Evolutionary conservation across 73 alveolate genomes (phyloP), one percentile per base, ranked within the genome.

Genomic region (Urostyla sp.): DNA sequence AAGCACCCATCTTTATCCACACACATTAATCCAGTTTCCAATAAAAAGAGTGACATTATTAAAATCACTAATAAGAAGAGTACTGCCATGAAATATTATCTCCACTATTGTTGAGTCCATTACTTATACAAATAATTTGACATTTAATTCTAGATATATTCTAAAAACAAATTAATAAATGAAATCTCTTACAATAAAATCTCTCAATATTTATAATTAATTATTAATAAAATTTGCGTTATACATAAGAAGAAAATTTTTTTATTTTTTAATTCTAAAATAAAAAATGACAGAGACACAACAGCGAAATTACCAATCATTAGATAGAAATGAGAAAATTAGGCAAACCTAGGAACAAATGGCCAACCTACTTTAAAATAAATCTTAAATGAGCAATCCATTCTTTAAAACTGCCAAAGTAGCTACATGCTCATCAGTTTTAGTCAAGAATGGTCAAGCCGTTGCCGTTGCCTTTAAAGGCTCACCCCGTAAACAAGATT

Each of bases 391-490:
- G 31, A 59, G 76, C 34, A 40, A 59, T 59, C 76, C 76, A 30
- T 59, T 59, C 76, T 59, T 59, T 21, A 28, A 36, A 15, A 21
- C 32, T 59, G 76, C 76, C 4, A 59, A 59, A 21, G 37, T 59
- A 15, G 76, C 37, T 28, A 59, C 76, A 6, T 59, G 76, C 35
- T 59, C 76, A 5, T 15, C 32, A 36, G 76, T 59, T 18, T 35
- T 59, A 32, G 76, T 59, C 32, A 59, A 59, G 55, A 59, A 59
- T 59, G 76, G 76, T 6, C 35, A 59, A 36, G 76, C 80, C 5
- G 63, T 66, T 13, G 80, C 80, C 13, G 28, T 66, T 15, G 59
- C 66, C 27, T 66, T 37, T 48, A 24, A 66, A 40, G 80, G 66
- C 5, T 10, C 67, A 8, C 63, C 34, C 66, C 63, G 28, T 13